Evolutionary conservation across 495 filamentous ascomycete genomes (phyloP), one percentile per base, ranked within the genome.

Genomic region (Elaphomyces granulatus): DNA sequence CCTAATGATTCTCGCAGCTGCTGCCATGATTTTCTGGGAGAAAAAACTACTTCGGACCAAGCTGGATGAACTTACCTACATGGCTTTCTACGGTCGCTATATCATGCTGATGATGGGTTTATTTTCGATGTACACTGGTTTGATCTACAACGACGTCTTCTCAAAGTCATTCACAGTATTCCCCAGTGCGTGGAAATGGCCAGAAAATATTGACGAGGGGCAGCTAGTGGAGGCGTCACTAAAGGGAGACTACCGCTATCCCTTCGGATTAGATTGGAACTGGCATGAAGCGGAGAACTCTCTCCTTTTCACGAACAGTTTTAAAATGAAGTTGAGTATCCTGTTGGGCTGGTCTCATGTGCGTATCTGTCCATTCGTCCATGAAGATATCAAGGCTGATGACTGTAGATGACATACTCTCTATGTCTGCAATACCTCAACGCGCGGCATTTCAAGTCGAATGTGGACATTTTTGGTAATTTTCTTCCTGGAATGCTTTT

Each of bases 311-410:
- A 75, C 73, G 46, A 96, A 99, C 78, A 88, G 81, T 61, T 86
- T 88, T 74, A 99, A 99, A 77, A 96, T 99, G 90, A 99, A 99
- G 71, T 81, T 98, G 57, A 87, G 81, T 68, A 92, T 99, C 53
- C 66, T 95, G 42, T 67, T 99, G 49, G 90, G 90, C 37, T 99
- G 90, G 90, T 71, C 72, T 44, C 88, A 96, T 61, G 74, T 77
- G 61, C 61, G 73, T 58, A 36, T 10, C 15, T 33, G 33, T 44
- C 3, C 16, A 1, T 14, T 26, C 10, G 4, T 16, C 37, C 26
- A 36, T 26, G 14, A n/a, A 14, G 23, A 34, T 18, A 38, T 31
- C 41, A 36, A 37, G 10, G 14, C 14, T 36, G 32, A 9, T 42
- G 33, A 49, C 47, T 44, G 6, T 46, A 75, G 62, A 98, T 98